These are phyloP conservation scores for Lentinula boryana DNA, from an alignment of 768 basidiomycete species.

Conservation along the genomic window DNA sequence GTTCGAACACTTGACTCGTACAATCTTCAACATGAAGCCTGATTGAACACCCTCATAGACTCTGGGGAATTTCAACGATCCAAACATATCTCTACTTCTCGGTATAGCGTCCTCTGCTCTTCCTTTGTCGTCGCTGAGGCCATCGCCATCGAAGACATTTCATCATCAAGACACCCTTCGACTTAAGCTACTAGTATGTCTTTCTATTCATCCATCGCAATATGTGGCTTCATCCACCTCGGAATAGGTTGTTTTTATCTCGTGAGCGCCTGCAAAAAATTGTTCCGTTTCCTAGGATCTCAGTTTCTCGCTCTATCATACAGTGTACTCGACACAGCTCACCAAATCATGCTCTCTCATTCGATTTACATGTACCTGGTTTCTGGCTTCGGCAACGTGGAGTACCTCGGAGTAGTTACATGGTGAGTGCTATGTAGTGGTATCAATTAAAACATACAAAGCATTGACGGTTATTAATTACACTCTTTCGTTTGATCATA, in stretches of 20 bases:
- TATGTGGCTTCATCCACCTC: neutral
- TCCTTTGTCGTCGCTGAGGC: neutral
- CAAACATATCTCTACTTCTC: neutral
- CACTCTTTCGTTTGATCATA: neutral
- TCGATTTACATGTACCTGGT: constrained; percentile 2
- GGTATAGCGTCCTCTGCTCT: neutral
- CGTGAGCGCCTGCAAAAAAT: neutral
- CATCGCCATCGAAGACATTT: neutral
- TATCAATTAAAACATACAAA: neutral
- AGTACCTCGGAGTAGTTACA: neutral
- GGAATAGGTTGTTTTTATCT: constrained; percentile 1
- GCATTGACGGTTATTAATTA: neutral
- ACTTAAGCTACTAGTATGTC: neutral
- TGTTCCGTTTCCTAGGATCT: neutral
- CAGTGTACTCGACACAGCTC: constrained; percentile 1
- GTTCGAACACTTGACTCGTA: neutral
- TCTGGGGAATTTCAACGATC: neutral
- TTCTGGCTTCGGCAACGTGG: neutral
- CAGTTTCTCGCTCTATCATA: neutral
- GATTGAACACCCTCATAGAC: neutral
- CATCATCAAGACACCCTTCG: neutral
- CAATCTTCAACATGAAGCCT: neutral
- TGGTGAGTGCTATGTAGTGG: neutral
- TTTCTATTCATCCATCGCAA: neutral
- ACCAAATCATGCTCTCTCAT: constrained; percentile 5